phyloP scores from a whole-genome alignment of 371 early-diverging fungal species.

The Mucor irregularis region DNA sequence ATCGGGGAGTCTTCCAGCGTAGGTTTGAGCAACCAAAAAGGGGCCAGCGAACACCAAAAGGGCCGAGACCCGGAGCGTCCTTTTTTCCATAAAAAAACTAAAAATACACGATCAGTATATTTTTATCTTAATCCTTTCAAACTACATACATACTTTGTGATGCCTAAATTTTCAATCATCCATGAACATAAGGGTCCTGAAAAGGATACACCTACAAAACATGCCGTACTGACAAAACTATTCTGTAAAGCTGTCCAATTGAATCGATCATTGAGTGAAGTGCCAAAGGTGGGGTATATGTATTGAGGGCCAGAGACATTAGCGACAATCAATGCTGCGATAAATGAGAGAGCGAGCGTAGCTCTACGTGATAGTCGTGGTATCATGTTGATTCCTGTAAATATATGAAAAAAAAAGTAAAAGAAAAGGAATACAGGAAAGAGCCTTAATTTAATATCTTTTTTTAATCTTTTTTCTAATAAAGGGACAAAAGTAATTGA shows the following conservation, averaged over 20 bases:
- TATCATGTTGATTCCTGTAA: not conserved
- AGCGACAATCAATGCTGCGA: constrained; percentile 39
- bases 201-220: constrained; percentile 46
- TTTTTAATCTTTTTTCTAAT: not conserved
- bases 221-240: constrained; percentile 50
- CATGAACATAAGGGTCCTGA: constrained; percentile 49
- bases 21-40: constrained; percentile 44
- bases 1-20: constrained; percentile 34
- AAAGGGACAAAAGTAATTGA: not conserved
- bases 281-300: constrained; percentile 46
- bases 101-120: not conserved
- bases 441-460: not conserved
- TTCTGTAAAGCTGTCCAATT: constrained; percentile 42
- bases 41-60: constrained; percentile 33
- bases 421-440: not conserved
- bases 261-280: constrained; percentile 34
- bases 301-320: constrained; percentile 52
- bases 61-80: constrained; percentile 37
- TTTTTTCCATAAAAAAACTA: constrained; percentile 4
- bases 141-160: constrained; percentile 15
- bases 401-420: not conserved
- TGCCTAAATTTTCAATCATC: constrained; percentile 35
- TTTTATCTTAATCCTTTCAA: not conserved
- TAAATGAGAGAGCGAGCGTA: constrained; percentile 18
- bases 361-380: not conserved